A percentile compares a stretch with the other conserved stretches of the same genome.
These are phyloP conservation scores for Salvia splendens DNA, from an alignment of 257 asterid species.

Conservation along the genomic window DNA sequence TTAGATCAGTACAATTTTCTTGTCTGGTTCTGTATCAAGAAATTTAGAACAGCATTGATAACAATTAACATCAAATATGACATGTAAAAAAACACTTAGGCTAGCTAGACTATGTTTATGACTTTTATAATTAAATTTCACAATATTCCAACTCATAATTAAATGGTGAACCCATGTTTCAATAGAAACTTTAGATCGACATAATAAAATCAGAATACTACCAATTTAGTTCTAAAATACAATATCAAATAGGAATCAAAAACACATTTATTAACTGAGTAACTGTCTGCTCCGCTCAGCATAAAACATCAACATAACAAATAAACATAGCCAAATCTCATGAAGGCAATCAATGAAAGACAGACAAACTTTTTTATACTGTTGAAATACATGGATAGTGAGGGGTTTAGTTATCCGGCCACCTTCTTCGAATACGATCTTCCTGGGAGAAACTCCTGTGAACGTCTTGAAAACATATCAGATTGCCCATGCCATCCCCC, in stretches of 20 bases:
- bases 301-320: not conserved
- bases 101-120: too few relatives aligned
- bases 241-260: not conserved
- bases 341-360: not conserved
- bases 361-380: not conserved
- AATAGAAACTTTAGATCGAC: too few relatives aligned
- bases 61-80: too few relatives aligned
- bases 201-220: too few relatives aligned
- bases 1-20: too few relatives aligned
- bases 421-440: constrained; percentile 60
- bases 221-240: too few relatives aligned
- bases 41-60: too few relatives aligned
- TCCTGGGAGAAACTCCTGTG: constrained; percentile 59
- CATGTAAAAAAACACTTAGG: too few relatives aligned
- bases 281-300: not conserved
- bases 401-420: constrained; percentile 49
- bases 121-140: too few relatives aligned
- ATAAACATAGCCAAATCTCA: not conserved
- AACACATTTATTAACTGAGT: constrained; percentile 1
- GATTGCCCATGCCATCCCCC: constrained; percentile 75
- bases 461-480: constrained; percentile 50
- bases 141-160: too few relatives aligned
- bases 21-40: too few relatives aligned
- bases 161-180: too few relatives aligned
- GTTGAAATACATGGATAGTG: not conserved